Base-by-base conservation (phyloP, 176 grass and related monocot species). In the Bolboschoenus planiculmis region DNA sequence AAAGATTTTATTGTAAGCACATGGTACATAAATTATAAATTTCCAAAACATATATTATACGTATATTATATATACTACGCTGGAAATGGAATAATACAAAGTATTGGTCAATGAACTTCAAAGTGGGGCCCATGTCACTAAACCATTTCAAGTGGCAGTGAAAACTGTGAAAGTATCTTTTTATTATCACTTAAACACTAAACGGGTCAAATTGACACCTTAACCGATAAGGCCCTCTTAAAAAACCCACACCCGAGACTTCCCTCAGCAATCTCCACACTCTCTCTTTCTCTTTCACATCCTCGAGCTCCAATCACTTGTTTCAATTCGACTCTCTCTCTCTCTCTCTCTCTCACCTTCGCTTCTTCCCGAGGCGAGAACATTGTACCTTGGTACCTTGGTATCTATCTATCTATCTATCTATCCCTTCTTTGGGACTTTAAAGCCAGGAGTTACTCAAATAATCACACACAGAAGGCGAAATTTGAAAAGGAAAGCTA, bases 71-170 rank as follows among this genome's bases (percentile, higher is more conserved):
- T n/a, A n/a, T n/a, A n/a, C n/a, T n/a, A n/a, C n/a, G n/a, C n/a
- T n/a, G n/a, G n/a, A n/a, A n/a, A n/a, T n/a, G n/a, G n/a, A n/a
- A n/a, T n/a, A n/a, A n/a, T n/a, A n/a, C n/a, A n/a, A n/a, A n/a
- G n/a, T n/a, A n/a, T n/a, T n/a, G n/a, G 68, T 74, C 39, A 74
- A 74, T 74, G 10, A 74, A 16, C 15, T 47, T 73, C n/a, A 46
- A 73, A 30, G 21, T 7, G 37, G 40, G 65, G 65, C 21, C 70
- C 70, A 74, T 1, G 23, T 74, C 70, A 74, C 29, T 4, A 47
- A 68, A 13, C 23, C 40, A 74, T 48, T 40, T 46, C 29, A 29
- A 74, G 33, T 2, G 14, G 16, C 15, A 65, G 14, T 65, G n/a
- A n/a, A n/a, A n/a, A n/a, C n/a, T n/a, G n/a, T n/a, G n/a, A 66